Percentiles rank a stretch among this genome's conserved stretches.
These are phyloP conservation scores for Ceratocystis destructans DNA, from an alignment of 2,329 filamentous ascomycete genomes.

Conservation along the genomic window DNA sequence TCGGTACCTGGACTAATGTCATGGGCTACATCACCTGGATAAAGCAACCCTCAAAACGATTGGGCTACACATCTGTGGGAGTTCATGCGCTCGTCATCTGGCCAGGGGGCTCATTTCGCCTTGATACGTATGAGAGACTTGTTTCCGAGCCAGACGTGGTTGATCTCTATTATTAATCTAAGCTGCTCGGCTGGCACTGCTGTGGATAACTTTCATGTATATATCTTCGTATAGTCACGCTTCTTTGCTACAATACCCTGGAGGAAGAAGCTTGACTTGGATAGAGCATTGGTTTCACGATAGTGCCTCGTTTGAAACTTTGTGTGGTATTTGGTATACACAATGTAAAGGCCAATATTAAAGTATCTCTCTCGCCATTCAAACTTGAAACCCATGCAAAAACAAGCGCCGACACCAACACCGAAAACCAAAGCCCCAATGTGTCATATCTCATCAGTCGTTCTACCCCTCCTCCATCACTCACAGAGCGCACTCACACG, in stretches of 20 bases:
- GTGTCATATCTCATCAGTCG: too few species aligned
- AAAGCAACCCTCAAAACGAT: not conserved
- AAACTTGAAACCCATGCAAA: too few species aligned
- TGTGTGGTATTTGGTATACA: not conserved
- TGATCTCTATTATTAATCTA: not conserved
- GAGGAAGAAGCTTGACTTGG: not conserved
- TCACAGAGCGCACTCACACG: not conserved
- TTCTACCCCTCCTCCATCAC: not conserved
- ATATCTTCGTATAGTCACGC: not conserved
- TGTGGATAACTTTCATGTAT: too few species aligned
- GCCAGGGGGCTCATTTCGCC: slow-evolving; percentile 57
- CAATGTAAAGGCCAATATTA: too few species aligned
- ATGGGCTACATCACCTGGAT: slow-evolving; percentile 56
- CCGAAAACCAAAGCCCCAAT: too few species aligned
- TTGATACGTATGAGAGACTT: slow-evolving; percentile 55
- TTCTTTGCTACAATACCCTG: not conserved
- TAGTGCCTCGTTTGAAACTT: not conserved
- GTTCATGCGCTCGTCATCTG: slow-evolving; percentile 70
- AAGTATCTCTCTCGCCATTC: too few species aligned
- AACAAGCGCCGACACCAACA: too few species aligned
- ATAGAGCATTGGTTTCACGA: not conserved
- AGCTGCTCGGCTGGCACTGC: not conserved
- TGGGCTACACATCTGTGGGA: slow-evolving; percentile 24
- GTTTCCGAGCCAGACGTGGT: not conserved
- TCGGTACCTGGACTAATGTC: slow-evolving; percentile 82